Evolutionary conservation across 305 asterid species (phyloP), one percentile per base, ranked within the genome.

Genomic region (Fraxinus latifolia): DNA sequence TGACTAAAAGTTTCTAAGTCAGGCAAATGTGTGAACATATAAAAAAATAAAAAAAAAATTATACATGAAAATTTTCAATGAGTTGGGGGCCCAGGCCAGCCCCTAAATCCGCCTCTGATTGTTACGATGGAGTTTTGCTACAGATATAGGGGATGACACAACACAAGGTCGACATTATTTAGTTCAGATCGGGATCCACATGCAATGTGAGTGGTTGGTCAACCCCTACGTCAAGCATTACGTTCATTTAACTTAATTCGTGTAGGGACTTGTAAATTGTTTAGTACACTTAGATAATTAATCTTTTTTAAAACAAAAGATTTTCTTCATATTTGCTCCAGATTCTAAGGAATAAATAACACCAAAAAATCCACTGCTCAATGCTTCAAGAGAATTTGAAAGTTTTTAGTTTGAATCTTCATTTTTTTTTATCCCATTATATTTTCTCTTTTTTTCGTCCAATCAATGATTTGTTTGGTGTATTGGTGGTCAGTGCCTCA

Each of bases 401-500:
- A 55, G 67, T 55, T 19, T 17, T 7, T 17, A 55, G 67, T 55
- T 55, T 55, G n/a, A 12, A 37, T 75, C 32, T 39, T 2, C 65
- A 31, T 9, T 11, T 42, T 23, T 17, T 53, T 42, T 42, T 11
- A 42, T 53, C 2, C 25, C 65, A 53, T 53, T 53, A 53, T n/a
- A 53, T 53, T 53, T 53, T 53, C 25, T 53, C 23, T 23, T 19
- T 19, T 19, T 19, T 2, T 58, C 3, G 3, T 15, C 27, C 27
- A 47, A 31, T 76, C 60, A 9, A 39, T 29, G 34, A 29, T 39
- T 27, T 80, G 44, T 74, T 34, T 37, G 70, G 62, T 58, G n/a
- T 32, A 2, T 19, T 55, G 31, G 37, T 50, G 5, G 34, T 39
- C 80, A 96, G 98, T 87, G 98, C 98, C 5, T 93, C 99, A 7